Evolutionary conservation across 768 basidiomycete genomes (phyloP), one percentile per base, ranked within the genome.

Genomic region (Rhizopogon roseolus): DNA sequence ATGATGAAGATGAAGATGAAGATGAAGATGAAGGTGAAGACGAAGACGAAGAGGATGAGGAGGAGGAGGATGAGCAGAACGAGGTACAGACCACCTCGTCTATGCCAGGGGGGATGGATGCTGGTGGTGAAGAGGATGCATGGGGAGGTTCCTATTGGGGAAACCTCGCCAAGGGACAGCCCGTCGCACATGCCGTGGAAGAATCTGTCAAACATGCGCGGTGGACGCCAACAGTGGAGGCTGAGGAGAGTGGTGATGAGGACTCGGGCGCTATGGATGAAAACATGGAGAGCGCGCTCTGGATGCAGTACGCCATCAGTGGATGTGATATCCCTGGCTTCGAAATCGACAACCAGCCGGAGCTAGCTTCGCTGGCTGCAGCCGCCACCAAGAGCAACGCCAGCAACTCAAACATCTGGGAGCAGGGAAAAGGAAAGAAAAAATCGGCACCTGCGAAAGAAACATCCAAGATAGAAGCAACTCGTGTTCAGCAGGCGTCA

Each of bases 241-340:
- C 45, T 25, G 64, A 64, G 36, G 61, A 57, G 40, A 63, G 65
- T 0, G 67, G 63, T 2, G 68, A 66, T 1, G 68, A 55, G 0
- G 58, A 41, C 34, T 27, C 45, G 9, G 67, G 49, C 11, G 65
- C 39, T 1, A 53, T 11, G 5, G 65, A 60, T 9, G 55, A 57
- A 2, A 50, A 41, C 1, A 43, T 68, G 51, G 66, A 41, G 32
- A 53, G 54, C 16, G 56, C 53, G 27, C 36, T 70, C 45, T 68
- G 67, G 67, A 57, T 68, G 63, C 64, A 68, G 19, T 66, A 60
- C 6, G 67, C 67, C 5, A 61, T 70, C 54, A 60, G 57, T 25
- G 67, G 67, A 34, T 61, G 54, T 0, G 62, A 66, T 19, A 43
- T 59, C 13, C 57, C 67, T 9, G 29, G 55, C 9, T 22, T 58